Evolutionary conservation across 2,329 filamentous ascomycete genomes (phyloP).

Genomic region (Diplodia scrobiculata): DNA sequence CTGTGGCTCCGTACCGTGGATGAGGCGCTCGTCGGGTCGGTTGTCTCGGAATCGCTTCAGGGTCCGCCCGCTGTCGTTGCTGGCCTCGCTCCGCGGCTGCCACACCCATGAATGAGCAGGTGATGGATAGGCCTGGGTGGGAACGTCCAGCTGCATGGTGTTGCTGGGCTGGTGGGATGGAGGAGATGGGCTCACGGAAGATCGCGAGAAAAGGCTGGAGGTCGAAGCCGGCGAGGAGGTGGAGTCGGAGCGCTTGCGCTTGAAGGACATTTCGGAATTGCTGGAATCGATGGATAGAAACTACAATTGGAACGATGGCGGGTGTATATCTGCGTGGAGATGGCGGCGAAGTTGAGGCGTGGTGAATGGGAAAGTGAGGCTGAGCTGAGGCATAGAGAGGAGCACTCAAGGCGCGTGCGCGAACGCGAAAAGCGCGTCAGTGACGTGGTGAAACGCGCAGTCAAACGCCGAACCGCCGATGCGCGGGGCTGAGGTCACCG

Average conservation of each 20-base stretch:
- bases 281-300: background rate
- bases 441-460: slow-evolving; percentile 25
- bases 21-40: slow-evolving; percentile 57
- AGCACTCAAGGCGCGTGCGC: slow-evolving; percentile 6
- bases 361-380: slow-evolving; percentile 2
- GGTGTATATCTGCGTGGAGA: background rate
- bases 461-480: slow-evolving; percentile 16
- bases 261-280: slow-evolving; percentile 54
- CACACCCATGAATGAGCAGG: slow-evolving; percentile 30
- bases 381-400: slow-evolving; percentile 9
- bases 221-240: slow-evolving; percentile 51
- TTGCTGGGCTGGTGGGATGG: slow-evolving; percentile 9
- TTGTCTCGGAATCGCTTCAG: slow-evolving; percentile 62
- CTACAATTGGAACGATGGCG: background rate
- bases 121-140: slow-evolving; percentile 11
- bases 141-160: slow-evolving; percentile 37
- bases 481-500: slow-evolving; percentile 18
- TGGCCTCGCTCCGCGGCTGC: slow-evolving; percentile 28
- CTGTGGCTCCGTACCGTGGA: slow-evolving; percentile 54
- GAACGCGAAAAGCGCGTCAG: slow-evolving; percentile 24
- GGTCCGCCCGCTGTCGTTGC: slow-evolving; percentile 53
- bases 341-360: background rate
- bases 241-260: slow-evolving; percentile 56
- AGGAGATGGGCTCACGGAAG: slow-evolving; percentile 31
- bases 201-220: slow-evolving; percentile 39